Percentiles rank a stretch among this genome's conserved stretches.
Evolutionary conservation across 495 filamentous ascomycete genomes (phyloP).

Genomic region (Neurospora hispaniola): DNA sequence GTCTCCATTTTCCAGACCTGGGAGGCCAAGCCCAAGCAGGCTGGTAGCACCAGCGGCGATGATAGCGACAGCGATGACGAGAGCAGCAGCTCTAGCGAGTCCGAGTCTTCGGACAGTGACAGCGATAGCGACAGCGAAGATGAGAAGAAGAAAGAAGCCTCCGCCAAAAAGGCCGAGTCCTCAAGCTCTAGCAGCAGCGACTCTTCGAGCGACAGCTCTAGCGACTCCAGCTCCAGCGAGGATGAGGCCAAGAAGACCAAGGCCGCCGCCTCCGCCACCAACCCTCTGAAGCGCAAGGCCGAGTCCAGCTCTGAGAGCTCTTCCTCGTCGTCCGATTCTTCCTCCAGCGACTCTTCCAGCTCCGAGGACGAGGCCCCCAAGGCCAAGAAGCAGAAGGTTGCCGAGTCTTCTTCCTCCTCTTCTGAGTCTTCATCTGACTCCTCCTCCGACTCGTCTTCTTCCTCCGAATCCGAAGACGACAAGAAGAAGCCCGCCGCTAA

Average conservation of each 20-base stretch:
- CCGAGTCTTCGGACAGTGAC: constrained; percentile 31
- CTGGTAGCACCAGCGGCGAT: constrained; percentile 13
- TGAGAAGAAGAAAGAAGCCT: constrained; percentile 44
- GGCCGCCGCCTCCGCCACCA: constrained; percentile 19
- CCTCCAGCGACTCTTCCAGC: constrained; percentile 15
- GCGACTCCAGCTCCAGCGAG: constrained; percentile 50
- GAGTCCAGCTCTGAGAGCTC: constrained; percentile 36
- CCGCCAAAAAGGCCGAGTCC: constrained; percentile 19
- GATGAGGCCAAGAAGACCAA: constrained; percentile 44
- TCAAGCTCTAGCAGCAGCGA: constrained; percentile 32
- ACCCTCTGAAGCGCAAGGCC: constrained; percentile 56
- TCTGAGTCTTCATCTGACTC: constrained; percentile 23
- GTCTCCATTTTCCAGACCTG: constrained; percentile 36
- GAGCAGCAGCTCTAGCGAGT: constrained; percentile 11
- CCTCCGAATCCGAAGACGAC: constrained; percentile 36
- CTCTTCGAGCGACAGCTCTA: constrained; percentile 43
- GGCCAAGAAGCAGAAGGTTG: constrained; percentile 21
- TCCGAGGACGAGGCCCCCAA: constrained; percentile 14
- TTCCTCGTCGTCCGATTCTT: constrained; percentile 27
- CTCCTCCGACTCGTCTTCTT: constrained; percentile 31
- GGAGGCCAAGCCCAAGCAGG: constrained; percentile 27
- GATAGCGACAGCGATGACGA: constrained; percentile 81
- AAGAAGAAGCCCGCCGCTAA: constrained; percentile 8
- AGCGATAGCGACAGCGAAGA: constrained; percentile 51
- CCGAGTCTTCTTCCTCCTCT: constrained; percentile 17